Evolutionary conservation across 352 stramenopile genomes (phyloP), one percentile per base, ranked within the genome.

Genomic region (Globisporangium cederbergense): DNA sequence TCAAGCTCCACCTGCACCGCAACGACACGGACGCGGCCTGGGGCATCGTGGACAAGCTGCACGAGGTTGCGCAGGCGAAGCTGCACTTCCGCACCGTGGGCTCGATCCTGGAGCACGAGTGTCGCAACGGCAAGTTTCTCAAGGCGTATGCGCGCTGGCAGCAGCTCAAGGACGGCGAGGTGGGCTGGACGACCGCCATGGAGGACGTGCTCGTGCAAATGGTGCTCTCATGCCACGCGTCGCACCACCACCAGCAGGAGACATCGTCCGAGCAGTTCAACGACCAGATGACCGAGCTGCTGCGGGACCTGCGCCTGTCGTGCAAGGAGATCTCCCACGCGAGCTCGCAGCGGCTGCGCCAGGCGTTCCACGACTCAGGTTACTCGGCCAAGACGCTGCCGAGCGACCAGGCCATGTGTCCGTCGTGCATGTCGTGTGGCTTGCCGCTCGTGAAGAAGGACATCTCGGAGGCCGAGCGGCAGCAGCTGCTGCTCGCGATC

Each of bases 161-260:
- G 56, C 52, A 77, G 60, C 63, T 93, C 30, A 90, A 89, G 58
- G 58, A 20, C 22, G 63, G 70, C 28, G 68, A 80, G 47, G 81
- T 93, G 16, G 77, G 89, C 70, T 93, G 83, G 83, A 93, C 79
- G 22, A 72, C 57, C 57, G 77, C 75, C 16, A 93, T 93, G 83
- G 81, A 93, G 53, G 79, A 90, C 61, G 72, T 75, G 57, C 70
- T 93, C 34, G 71, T 90, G 43, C 76, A 89, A 57, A 83, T 91
- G 72, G 63, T 87, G n/a, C 69, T 87, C 25, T 75, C 81, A 1
- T 87, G 80, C 51, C 52, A 61, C 53, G 22, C 36, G 34, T 55
- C 34, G 52, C 45, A 60, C 47, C 22, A 34, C 45, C 13, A 28
- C 5, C 49, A 22, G 25, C 20, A 25, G 18, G 38, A 36, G 20